Evolutionary conservation across 2,329 filamentous ascomycete species (phyloP), one percentile per base, ranked within the genome.

Genomic region (Truncatella angustata): DNA sequence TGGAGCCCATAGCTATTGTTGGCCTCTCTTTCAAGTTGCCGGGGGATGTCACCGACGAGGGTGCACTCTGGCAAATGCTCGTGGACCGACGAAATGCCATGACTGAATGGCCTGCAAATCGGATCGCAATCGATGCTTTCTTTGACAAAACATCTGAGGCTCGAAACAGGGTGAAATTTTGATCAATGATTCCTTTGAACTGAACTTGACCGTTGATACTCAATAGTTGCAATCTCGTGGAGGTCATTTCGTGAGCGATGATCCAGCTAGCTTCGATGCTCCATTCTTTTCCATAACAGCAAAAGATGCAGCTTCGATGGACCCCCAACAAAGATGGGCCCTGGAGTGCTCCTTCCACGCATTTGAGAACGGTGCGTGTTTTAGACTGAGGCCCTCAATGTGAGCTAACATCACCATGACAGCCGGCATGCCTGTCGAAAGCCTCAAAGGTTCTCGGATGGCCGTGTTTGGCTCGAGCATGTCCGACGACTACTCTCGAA

Each of bases 111-210:
- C 63, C 65, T 2, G 40, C 42, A 11, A 63, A 66, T 12, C 56
- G 66, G 48, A 68, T 63, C 55, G 62, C 67, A 16, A 56, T 58
- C 23, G 59, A 66, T 12, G 61, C 63, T 0, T 67, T 67, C 46
- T 68, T 60, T 57, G 64, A 68, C 26, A 63, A 32, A 32, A 32
- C 7, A 32, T 7, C 28, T 14, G 18, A 42, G 21, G 18, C 10
- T 21, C 39, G 18, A 12, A 21, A 18, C 9, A 42, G 20, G 24
- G 18, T 42, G 14, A 12, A 24, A 21, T 42, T 21, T 18, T 42
- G 18, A 23, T 18, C 5, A 4, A 4, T 21, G 12, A 11, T 21
- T 42, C 39, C 14, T 12, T 23, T 12, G 26, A 14, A 4, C 26
- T 43, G 20, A 12, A 14, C 18, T 4, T 11, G 26, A 7, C 7